These are phyloP conservation scores for Crithidia expoeki DNA, from an alignment of 208 protist genomes.

Conservation along the genomic window DNA sequence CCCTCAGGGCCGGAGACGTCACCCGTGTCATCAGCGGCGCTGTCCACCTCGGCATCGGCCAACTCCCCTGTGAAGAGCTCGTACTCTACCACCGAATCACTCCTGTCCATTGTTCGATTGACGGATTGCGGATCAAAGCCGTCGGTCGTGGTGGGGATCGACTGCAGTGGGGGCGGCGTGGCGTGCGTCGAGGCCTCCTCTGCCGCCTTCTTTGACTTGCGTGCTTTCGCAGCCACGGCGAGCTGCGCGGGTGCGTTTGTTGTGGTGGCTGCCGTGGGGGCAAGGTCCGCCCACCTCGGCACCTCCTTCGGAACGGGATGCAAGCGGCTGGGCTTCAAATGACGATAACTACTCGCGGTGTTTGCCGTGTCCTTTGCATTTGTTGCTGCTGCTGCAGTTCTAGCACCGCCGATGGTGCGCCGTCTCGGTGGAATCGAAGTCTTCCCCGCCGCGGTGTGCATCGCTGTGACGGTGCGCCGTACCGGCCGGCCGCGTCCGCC, in stretches of 20 bases:
- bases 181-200: neutral
- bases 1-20: neutral
- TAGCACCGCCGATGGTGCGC: neutral
- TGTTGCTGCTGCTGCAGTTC: neutral
- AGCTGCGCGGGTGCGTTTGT: slow-evolving; percentile 6
- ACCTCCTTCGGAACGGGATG: neutral
- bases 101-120: neutral
- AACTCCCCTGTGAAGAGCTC: slow-evolving; percentile 9
- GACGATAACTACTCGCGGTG: neutral
- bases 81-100: slow-evolving; percentile 30
- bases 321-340: neutral
- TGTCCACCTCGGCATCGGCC: slow-evolving; percentile 5
- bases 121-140: neutral
- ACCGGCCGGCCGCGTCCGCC: neutral
- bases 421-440: neutral
- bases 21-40: neutral
- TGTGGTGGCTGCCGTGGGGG: neutral
- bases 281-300: neutral
- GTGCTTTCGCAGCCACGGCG: neutral
- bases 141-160: neutral
- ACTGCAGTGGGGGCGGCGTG: neutral
- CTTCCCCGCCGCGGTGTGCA: neutral
- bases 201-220: neutral
- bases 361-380: neutral
- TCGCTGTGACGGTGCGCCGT: neutral